Conservation (phyloP, 352 stramenopile species). For the Halophytophthora batemanensis region DNA sequence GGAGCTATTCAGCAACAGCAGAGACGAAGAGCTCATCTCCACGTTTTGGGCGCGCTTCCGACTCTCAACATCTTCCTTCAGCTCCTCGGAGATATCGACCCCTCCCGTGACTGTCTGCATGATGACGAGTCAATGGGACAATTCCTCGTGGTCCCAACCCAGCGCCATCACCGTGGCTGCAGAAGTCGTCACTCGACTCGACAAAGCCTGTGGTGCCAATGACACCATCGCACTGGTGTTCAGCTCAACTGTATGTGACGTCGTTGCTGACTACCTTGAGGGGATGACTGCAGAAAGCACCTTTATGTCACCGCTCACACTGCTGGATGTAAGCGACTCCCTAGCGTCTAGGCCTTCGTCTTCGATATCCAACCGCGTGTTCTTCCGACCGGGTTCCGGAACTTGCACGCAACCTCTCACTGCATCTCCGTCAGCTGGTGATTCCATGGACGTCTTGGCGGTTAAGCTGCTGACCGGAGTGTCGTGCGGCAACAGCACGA, state of each 20-base stretch:
- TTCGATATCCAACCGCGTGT: conserved; percentile 19
- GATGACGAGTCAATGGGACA: conserved; percentile 27
- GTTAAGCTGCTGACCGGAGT: conserved; percentile 19
- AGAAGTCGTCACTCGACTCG: conserved; percentile 14
- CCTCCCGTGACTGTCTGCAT: conserved; percentile 15
- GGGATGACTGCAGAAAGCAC: conserved; percentile 14
- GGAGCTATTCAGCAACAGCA: conserved; percentile 17
- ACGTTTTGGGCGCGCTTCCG: conserved; percentile 34
- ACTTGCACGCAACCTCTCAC: conserved; percentile 22
- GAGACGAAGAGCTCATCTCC: conserved; percentile 8
- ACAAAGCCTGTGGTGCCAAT: conserved; percentile 11
- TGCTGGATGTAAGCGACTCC: conserved; percentile 16
- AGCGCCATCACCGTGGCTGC: conserved; percentile 10
- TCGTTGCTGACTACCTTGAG: conserved; percentile 15
- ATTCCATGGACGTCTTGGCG: conserved; percentile 5
- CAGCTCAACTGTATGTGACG: conserved; percentile 15
- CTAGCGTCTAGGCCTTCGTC: conserved; percentile 6
- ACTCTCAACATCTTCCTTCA: too few species aligned
- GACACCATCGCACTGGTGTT: conserved; percentile 34
- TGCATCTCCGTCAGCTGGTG: neutral
- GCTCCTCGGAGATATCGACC: neutral
- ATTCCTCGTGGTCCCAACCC: conserved; percentile 8
- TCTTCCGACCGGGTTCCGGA: conserved; percentile 19
- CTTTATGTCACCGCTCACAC: conserved; percentile 9
- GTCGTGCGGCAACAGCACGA: conserved; percentile 17